Percentiles rank a stretch among this genome's conserved stretches.
phyloP scores from a whole-genome alignment of 345 rosid genomes.

The Acer campestre region DNA sequence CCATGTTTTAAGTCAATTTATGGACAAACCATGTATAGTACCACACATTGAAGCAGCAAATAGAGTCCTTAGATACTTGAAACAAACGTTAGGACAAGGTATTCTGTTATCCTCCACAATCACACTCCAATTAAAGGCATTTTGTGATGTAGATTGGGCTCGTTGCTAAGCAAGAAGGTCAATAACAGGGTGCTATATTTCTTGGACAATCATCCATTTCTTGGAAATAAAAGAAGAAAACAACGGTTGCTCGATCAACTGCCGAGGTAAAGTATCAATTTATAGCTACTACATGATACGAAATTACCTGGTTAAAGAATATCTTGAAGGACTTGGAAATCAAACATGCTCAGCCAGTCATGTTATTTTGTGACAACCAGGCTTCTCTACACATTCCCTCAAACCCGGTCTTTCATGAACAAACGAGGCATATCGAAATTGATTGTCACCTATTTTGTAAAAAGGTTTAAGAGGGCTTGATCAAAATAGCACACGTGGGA shows the following conservation, averaged over 20 bases:
- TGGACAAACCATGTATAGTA: background rate
- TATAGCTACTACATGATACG: background rate
- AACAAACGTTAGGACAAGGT: slow-evolving; percentile 6
- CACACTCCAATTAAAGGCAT: background rate
- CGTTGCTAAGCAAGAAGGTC: background rate
- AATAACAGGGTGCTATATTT: slow-evolving; percentile 1
- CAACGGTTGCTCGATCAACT: background rate
- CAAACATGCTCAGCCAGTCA: background rate
- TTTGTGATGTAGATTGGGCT: slow-evolving; percentile 16
- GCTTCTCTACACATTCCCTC: background rate
- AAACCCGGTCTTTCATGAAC: too few species aligned
- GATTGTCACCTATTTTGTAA: slow-evolving; percentile 4
- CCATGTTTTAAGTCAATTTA: slow-evolving; percentile 12
- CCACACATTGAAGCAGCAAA: slow-evolving; percentile 3
- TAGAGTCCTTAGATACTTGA: background rate
- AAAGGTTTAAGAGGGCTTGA: slow-evolving; percentile 10
- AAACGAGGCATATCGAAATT: background rate
- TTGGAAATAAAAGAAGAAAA: slow-evolving; percentile 14
- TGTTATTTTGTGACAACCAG: background rate
- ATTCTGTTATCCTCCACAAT: background rate
- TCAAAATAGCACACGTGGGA: background rate
- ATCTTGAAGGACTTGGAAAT: background rate
- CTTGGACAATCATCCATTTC: slow-evolving; percentile 10
- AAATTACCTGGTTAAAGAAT: background rate
- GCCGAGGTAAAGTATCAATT: background rate